Conservation (phyloP, 1,284 basidiomycete species). For the Cryptococcus depauperatus region DNA sequence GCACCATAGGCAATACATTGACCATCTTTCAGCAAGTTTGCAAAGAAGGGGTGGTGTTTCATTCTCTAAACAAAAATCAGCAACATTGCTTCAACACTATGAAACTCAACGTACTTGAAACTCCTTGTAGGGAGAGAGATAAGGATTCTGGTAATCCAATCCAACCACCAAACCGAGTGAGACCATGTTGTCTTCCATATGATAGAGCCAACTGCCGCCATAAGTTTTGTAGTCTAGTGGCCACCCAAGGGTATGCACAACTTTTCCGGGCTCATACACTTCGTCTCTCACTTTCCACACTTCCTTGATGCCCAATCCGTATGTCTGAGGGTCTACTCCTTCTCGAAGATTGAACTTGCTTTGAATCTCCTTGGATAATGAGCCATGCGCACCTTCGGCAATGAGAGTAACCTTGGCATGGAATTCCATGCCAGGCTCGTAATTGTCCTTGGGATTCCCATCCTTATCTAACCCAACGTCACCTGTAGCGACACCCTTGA, state of each 20-base stretch:
- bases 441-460: slow-evolving; percentile 72
- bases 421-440: slow-evolving; percentile 97
- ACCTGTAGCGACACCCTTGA: slow-evolving; percentile 84
- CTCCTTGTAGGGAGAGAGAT: slow-evolving; percentile 84
- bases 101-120: slow-evolving; percentile 60
- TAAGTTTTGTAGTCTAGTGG: slow-evolving; percentile 80
- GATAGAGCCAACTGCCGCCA: slow-evolving; percentile 91
- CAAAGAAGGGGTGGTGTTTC: slow-evolving; percentile 95
- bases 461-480: slow-evolving; percentile 85
- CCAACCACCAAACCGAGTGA: slow-evolving; percentile 88
- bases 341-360: slow-evolving; percentile 71
- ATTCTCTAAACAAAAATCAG: slow-evolving; percentile 60
- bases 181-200: slow-evolving; percentile 89
- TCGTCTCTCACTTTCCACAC: slow-evolving; percentile 84
- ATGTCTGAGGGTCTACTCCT: slow-evolving; percentile 81
- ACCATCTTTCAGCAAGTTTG: slow-evolving; percentile 66
- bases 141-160: slow-evolving; percentile 91
- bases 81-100: background rate
- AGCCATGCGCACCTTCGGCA: slow-evolving; percentile 93
- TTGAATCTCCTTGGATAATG: slow-evolving; percentile 74
- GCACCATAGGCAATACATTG: slow-evolving; percentile 85
- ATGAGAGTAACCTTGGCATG: slow-evolving; percentile 88
- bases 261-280: slow-evolving; percentile 72
- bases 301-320: slow-evolving; percentile 94
- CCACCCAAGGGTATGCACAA: slow-evolving; percentile 92